Evolutionary conservation across 192 early-diverging fungal genomes (phyloP), one percentile per base, ranked within the genome.

Genomic region (Pilaira anomala): DNA sequence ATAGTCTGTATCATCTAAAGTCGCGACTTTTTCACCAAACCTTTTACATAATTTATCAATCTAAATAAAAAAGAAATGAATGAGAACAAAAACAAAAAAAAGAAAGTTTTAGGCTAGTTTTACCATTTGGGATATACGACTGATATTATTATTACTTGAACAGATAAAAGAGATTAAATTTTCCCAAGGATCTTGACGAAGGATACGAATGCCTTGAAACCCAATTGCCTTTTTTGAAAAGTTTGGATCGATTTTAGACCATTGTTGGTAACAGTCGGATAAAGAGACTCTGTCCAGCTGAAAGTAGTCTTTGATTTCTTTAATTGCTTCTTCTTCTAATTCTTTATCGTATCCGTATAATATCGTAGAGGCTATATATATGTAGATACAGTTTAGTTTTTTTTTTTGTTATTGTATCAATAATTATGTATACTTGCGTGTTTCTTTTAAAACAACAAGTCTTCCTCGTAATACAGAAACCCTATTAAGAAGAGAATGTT

Each of bases 71-170:
- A 6, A 24, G 0, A 18, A 30, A 60, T 48, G 8, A 9, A 41
- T 12, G 49, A n/a, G 53, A 3, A 51, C n/a, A 30, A n/a, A n/a
- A n/a, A n/a, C n/a, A n/a, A n/a, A n/a, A n/a, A n/a, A n/a, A n/a
- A n/a, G n/a, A n/a, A n/a, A n/a, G n/a, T 36, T 52, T 24, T 14
- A 22, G 14, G 24, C 2, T 26, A 2, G 50, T 21, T 62, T 29
- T 49, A 92, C 90, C 91, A 95, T 93, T 53, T 73, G 69, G 22
- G 93, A 88, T 40, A 99, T 99, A 25, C 97, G 76, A 21, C 80
- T 68, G 44, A 99, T 96, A 78, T 97, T 95, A 80, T 99, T 99
- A 76, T 96, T 96, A 28, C 84, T 82, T 3, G 90, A 90, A 71
- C 95, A 97, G 11, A 99, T 96, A 62, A 99, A 99, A 19, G 85